Evolutionary conservation across 345 rosid species (phyloP), one percentile per base, ranked within the genome.

Genomic region (Heritiera littoralis): DNA sequence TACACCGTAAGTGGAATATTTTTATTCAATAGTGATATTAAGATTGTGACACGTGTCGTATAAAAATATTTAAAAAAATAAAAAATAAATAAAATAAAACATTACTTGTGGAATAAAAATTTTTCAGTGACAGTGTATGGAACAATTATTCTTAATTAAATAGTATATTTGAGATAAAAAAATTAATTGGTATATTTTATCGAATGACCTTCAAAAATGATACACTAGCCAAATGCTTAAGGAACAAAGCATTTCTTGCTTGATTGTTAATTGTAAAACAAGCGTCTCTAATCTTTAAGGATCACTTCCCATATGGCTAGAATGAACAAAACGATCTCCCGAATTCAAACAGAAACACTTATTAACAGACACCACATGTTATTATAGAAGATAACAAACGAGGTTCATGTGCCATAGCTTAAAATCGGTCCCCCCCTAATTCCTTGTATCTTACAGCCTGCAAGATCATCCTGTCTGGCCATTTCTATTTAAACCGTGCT

Each of bases 321-420:
- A 30, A 32, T 32, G 43, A 64, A 64, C 43, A 43, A 64, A 14
- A 64, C 10, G 32, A 64, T 64, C 69, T 65, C 20, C 12, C 13
- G 20, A 65, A 65, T 35, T 65, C 45, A 35, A 1, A 35, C 43
- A 32, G 43, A 32, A 14, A 64, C 7, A 41, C 67, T 64, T 32
- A 38, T 65, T 43, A 63, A 30, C 18, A 64, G 68, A 64, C 68
- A 64, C 68, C 46, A 14, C 69, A 38, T 65, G 69, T 65, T 65
- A 6, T 6, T 35, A 13, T 15, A 6, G 20, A 65, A 65, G 20
- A 38, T 65, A 35, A 85, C 87, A 82, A 85, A 38, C 13, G 7
- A 74, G 18, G 77, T 63, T 78, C 87, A 85, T 66, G 79, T 85
- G 82, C 78, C 72, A 18, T 68, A 68, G 32, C 54, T 12, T 49